Conservation (phyloP, 2,329 filamentous ascomycete genomes). For the Periconia digitata region DNA sequence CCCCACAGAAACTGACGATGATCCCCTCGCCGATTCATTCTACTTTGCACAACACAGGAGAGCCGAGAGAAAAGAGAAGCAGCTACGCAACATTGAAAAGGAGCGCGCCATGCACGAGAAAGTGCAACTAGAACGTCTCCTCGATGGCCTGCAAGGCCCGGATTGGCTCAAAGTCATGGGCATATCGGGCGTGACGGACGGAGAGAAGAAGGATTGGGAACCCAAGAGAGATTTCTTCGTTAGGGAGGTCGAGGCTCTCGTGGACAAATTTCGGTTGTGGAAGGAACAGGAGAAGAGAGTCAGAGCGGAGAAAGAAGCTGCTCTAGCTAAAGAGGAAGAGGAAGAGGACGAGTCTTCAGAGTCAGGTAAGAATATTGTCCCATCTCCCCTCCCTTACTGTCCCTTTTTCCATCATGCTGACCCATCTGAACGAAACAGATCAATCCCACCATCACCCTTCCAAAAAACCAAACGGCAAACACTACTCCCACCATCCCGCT, state of each 20-base stretch:
- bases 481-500: neutral
- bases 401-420: neutral
- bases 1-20: slow-evolving; percentile 40
- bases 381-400: neutral
- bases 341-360: slow-evolving; percentile 41
- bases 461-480: slow-evolving; percentile 1
- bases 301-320: slow-evolving; percentile 66
- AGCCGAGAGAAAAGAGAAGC: slow-evolving; percentile 67
- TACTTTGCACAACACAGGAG: slow-evolving; percentile 62
- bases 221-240: slow-evolving; percentile 84
- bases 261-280: slow-evolving; percentile 88
- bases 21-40: slow-evolving; percentile 59
- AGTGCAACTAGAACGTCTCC: slow-evolving; percentile 63
- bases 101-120: slow-evolving; percentile 69
- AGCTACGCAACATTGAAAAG: slow-evolving; percentile 67
- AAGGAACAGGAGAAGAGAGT: slow-evolving; percentile 85
- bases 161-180: slow-evolving; percentile 95
- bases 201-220: slow-evolving; percentile 83
- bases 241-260: slow-evolving; percentile 74
- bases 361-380: slow-evolving; percentile 4
- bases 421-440: too few species aligned
- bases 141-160: slow-evolving; percentile 83
- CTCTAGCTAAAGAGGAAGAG: slow-evolving; percentile 22
- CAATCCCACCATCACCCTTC: slow-evolving; percentile 6
- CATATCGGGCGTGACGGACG: slow-evolving; percentile 80